Conservation (phyloP, 2,329 filamentous ascomycete species). For the Trichoderma harzianum region DNA sequence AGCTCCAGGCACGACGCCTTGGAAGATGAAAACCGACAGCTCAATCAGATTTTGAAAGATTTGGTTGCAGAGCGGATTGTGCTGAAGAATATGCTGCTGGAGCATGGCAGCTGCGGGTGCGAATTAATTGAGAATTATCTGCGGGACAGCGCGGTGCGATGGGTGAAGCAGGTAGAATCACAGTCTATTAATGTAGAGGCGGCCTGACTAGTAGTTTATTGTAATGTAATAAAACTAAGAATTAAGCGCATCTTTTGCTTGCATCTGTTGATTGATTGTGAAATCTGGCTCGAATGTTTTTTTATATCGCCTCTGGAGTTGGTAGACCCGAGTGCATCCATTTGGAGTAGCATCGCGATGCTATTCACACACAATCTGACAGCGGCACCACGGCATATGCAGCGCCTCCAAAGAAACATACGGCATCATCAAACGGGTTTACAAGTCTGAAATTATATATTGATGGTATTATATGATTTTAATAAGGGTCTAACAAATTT, state of each 20-base stretch:
- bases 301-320: too few species aligned
- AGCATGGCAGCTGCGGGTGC: slow-evolving; percentile 13
- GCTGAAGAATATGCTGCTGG: slow-evolving; percentile 17
- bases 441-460: neutral
- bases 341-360: neutral
- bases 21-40: slow-evolving; percentile 1
- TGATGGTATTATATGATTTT: neutral
- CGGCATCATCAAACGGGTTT: neutral
- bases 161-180: slow-evolving; percentile 15
- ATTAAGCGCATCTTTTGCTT: neutral
- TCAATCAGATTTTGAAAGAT: slow-evolving; percentile 1
- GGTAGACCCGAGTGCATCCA: too few species aligned
- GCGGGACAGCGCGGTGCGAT: slow-evolving; percentile 6
- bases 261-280: neutral
- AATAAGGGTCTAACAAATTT: fast-evolving
- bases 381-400: neutral
- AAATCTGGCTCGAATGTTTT: neutral
- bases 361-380: neutral
- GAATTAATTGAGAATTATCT: slow-evolving; percentile 16
- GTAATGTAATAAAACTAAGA: neutral
- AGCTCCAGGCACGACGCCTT: slow-evolving; percentile 8
- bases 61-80: slow-evolving; percentile 11
- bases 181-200: slow-evolving; percentile 12
- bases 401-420: neutral
- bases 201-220: neutral